phyloP scores from a whole-genome alignment of 2,329 filamentous ascomycete species.

The Coniochaeta hoffmannii region DNA sequence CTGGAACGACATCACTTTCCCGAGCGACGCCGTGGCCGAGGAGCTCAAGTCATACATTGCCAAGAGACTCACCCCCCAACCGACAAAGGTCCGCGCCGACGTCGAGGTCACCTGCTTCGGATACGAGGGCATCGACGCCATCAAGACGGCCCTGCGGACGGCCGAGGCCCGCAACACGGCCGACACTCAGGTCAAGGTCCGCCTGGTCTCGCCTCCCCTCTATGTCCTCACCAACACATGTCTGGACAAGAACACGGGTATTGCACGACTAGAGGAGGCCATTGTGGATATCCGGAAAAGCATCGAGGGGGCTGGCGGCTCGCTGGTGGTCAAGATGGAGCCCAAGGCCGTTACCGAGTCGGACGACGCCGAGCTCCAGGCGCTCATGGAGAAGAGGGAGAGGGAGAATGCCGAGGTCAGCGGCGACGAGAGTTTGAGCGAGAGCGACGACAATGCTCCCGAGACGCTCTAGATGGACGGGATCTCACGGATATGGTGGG shows the following conservation, averaged over 20 bases:
- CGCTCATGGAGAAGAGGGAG: conserved; percentile 98
- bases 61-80: conserved; percentile 94
- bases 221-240: conserved; percentile 96
- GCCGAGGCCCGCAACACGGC: conserved; percentile 89
- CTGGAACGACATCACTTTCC: conserved; percentile 89
- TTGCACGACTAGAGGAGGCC: conserved; percentile 76
- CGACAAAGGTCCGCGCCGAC: conserved; percentile 97
- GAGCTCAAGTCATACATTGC: conserved; percentile 93
- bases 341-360: conserved; percentile 98
- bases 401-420: conserved; percentile 97
- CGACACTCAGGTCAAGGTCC: conserved; percentile 94
- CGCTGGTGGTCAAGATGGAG: conserved; percentile 91
- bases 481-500: background rate
- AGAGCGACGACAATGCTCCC: conserved; percentile 82
- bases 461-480: conserved; percentile 33
- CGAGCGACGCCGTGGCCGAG: conserved; percentile 74
- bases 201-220: conserved; percentile 92
- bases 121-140: conserved; percentile 96
- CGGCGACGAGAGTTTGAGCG: conserved; percentile 92
- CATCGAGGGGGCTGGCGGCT: conserved; percentile 72
- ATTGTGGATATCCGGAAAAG: conserved; percentile 79
- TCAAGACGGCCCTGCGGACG: conserved; percentile 85
- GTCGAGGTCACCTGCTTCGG: conserved; percentile 93
- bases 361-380: conserved; percentile 93
- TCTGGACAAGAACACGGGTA: conserved; percentile 84